Conservation (phyloP, 1,139 yeast genomes). For the Pichia norvegensis region DNA sequence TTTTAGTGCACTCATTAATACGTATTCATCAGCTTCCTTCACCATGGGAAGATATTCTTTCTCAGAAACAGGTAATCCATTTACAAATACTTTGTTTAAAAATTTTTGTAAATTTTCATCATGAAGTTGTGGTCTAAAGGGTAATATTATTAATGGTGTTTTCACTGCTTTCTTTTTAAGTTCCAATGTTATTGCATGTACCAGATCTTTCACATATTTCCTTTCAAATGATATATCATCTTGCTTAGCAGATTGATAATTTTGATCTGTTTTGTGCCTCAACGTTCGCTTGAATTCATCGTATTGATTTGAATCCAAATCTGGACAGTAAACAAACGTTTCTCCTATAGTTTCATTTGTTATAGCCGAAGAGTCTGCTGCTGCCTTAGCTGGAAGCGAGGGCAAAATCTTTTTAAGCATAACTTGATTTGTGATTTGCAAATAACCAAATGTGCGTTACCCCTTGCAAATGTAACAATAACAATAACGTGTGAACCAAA, state of each 20-base stretch:
- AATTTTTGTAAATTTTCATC: conserved; percentile 52
- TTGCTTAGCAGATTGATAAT: conserved; percentile 14
- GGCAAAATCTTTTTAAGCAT: conserved; percentile 4
- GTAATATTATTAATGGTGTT: conserved; percentile 58
- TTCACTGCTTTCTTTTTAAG: conserved; percentile 50
- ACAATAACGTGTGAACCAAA: no score
- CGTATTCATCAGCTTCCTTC: conserved; percentile 49
- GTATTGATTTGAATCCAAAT: conserved; percentile 15
- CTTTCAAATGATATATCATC: conserved; percentile 45
- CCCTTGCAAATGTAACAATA: background rate
- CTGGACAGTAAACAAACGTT: conserved; percentile 27
- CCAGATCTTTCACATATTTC: conserved; percentile 53
- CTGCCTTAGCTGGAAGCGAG: conserved; percentile 4
- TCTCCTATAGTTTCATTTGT: conserved; percentile 9
- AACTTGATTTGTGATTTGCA: background rate
- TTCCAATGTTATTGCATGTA: conserved; percentile 60
- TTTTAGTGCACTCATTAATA: conserved; percentile 65
- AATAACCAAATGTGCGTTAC: background rate
- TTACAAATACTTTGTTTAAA: conserved; percentile 41
- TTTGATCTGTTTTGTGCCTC: conserved; percentile 24
- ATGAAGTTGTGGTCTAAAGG: conserved; percentile 55
- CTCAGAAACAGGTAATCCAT: conserved; percentile 39
- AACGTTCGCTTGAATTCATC: conserved; percentile 19
- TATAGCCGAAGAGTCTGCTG: conserved; percentile 8
- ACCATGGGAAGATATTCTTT: conserved; percentile 34